These are phyloP conservation scores for Breviolum minutum DNA, from an alignment of 73 alveolate genomes.

Conservation along the genomic window DNA sequence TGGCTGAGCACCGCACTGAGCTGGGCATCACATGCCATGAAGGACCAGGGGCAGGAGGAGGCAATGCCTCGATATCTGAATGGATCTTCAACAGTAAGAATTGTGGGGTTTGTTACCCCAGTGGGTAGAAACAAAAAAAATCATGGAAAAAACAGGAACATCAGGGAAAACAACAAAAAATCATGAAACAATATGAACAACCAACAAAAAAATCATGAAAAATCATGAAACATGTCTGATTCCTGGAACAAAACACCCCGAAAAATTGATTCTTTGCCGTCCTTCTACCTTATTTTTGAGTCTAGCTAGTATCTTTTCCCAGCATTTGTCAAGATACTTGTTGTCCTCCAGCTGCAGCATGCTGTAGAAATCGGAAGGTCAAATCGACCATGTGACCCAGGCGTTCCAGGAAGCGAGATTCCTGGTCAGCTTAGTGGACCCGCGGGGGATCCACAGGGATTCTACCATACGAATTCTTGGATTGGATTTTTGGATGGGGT, in stretches of 20 bases:
- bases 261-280: too few species aligned
- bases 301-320: too few species aligned
- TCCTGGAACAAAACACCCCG: background rate
- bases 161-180: background rate
- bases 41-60: slow-evolving; percentile 92
- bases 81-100: background rate
- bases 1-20: background rate
- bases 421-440: background rate
- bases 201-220: background rate
- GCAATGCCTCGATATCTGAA: slow-evolving; percentile 4
- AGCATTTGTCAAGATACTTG: background rate
- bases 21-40: slow-evolving; percentile 89
- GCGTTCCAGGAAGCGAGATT: slow-evolving; percentile 78
- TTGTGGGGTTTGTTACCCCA: background rate
- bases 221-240: background rate
- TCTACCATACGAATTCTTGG: background rate
- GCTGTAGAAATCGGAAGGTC: slow-evolving; percentile 70
- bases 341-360: slow-evolving; percentile 71
- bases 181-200: background rate
- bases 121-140: too few species aligned
- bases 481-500: background rate
- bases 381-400: slow-evolving; percentile 85
- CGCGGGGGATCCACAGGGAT: background rate
- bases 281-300: background rate
- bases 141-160: background rate